These are phyloP conservation scores for Aspergillus felis DNA, from an alignment of 2,329 filamentous ascomycete genomes.

Conservation along the genomic window DNA sequence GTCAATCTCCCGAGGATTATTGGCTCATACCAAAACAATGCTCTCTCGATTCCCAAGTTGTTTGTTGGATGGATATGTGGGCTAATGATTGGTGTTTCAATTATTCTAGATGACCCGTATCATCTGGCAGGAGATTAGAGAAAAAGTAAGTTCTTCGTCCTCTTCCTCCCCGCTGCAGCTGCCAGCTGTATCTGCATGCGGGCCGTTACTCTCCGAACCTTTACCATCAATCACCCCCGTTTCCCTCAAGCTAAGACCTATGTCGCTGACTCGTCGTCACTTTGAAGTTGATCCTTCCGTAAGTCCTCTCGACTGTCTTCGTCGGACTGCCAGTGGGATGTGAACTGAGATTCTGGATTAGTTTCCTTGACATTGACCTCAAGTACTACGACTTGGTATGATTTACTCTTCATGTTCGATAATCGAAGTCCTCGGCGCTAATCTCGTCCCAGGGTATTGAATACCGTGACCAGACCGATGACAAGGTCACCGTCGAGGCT, in stretches of 20 bases:
- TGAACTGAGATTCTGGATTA: constrained; percentile 23
- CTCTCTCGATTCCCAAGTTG: constrained; percentile 3
- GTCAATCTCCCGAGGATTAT: constrained; percentile 20
- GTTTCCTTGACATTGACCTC: constrained; percentile 91
- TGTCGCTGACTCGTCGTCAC: constrained; percentile 2
- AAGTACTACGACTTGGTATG: constrained; percentile 87
- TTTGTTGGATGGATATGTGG: constrained; percentile 10
- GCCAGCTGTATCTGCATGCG: constrained; percentile 4
- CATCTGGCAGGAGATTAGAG: constrained; percentile 99
- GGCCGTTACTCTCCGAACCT: constrained; percentile 11
- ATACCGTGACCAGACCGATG: constrained; percentile 93
- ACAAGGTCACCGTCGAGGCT: constrained; percentile 91
- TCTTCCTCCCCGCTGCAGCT: neutral
- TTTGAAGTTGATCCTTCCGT: constrained; percentile 74
- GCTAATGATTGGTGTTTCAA: constrained; percentile 9
- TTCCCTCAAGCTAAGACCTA: neutral
- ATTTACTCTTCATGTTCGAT: constrained; percentile 1
- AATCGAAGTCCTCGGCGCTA: neutral
- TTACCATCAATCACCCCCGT: constrained; percentile 5
- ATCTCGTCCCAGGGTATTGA: constrained; percentile 61
- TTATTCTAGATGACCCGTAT: constrained; percentile 87
- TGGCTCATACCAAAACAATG: neutral
- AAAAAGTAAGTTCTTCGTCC: constrained; percentile 58
- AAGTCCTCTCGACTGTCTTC: constrained; percentile 23
- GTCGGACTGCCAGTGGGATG: constrained; percentile 2